phyloP scores from a whole-genome alignment of 2,329 filamentous ascomycete genomes.

The Metarhizium brunneum region DNA sequence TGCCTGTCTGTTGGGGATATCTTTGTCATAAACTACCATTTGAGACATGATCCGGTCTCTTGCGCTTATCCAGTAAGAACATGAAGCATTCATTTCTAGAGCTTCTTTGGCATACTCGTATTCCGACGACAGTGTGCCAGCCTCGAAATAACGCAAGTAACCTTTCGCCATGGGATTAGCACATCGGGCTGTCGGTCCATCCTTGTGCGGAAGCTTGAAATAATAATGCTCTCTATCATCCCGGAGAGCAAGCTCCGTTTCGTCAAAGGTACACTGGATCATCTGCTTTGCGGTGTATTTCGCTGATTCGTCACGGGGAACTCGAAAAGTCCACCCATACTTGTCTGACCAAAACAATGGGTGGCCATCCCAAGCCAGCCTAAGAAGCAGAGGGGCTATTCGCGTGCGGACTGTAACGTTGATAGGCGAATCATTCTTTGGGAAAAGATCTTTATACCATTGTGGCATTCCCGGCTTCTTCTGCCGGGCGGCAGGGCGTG shows the following conservation, averaged over 20 bases:
- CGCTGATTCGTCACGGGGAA: conserved; percentile 49
- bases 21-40: conserved; percentile 79
- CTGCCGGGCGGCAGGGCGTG: conserved; percentile 68
- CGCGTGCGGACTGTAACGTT: conserved; percentile 77
- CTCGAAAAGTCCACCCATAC: conserved; percentile 86
- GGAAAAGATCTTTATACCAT: conserved; percentile 91
- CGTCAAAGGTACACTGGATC: conserved; percentile 69
- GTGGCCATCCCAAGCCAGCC: conserved; percentile 79
- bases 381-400: conserved; percentile 75
- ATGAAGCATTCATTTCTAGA: conserved; percentile 95
- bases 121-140: conserved; percentile 76
- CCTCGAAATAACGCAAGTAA: conserved; percentile 86
- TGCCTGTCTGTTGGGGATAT: conserved; percentile 27
- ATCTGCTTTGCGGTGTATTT: conserved; percentile 66
- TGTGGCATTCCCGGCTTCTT: conserved; percentile 91
- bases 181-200: conserved; percentile 79
- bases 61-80: conserved; percentile 98
- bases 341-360: conserved; percentile 90
- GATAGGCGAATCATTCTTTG: conserved; percentile 58
- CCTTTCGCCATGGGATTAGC: conserved; percentile 83
- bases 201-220: conserved; percentile 94
- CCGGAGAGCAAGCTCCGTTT: conserved; percentile 54
- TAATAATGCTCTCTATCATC: conserved; percentile 61
- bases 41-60: conserved; percentile 90
- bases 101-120: conserved; percentile 89